phyloP scores from a whole-genome alignment of 2,329 filamentous ascomycete genomes.

The Alternaria burnsii region DNA sequence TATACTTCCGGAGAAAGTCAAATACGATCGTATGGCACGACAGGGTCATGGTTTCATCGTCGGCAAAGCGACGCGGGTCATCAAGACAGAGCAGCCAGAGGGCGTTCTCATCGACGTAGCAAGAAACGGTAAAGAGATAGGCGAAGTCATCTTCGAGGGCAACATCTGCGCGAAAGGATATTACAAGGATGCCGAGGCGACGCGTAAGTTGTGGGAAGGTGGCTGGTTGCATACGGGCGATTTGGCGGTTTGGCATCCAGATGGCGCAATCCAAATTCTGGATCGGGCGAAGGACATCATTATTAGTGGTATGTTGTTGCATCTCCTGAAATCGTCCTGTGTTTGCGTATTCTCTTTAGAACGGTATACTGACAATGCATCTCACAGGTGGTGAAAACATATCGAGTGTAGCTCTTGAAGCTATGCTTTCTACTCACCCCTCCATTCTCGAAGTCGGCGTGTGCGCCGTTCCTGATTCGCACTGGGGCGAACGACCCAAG shows the following conservation, averaged over 20 bases:
- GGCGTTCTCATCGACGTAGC: constrained; percentile 72
- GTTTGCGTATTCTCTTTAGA: background rate
- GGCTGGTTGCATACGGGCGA: constrained; percentile 90
- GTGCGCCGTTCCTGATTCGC: constrained; percentile 83
- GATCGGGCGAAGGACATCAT: constrained; percentile 98
- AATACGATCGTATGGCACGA: constrained; percentile 88
- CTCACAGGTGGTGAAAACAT: constrained; percentile 90
- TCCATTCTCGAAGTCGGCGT: constrained; percentile 91
- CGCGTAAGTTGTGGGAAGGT: constrained; percentile 84
- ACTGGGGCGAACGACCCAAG: constrained; percentile 97
- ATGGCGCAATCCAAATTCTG: constrained; percentile 89
- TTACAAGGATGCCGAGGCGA: constrained; percentile 88
- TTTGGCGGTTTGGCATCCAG: constrained; percentile 89
- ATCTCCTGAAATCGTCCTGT: background rate
- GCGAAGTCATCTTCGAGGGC: constrained; percentile 84
- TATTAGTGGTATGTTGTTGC: constrained; percentile 74
- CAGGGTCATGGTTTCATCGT: constrained; percentile 93
- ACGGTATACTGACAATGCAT: background rate
- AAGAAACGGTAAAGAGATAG: constrained; percentile 77
- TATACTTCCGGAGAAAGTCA: constrained; percentile 74
- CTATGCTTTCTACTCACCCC: constrained; percentile 87
- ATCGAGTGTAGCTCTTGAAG: constrained; percentile 89
- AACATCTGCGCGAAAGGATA: constrained; percentile 95
- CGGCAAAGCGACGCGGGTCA: constrained; percentile 79
- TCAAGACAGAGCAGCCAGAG: constrained; percentile 78